Evolutionary conservation across 768 basidiomycete species (phyloP).

Genomic region (Suillus variegatus): DNA sequence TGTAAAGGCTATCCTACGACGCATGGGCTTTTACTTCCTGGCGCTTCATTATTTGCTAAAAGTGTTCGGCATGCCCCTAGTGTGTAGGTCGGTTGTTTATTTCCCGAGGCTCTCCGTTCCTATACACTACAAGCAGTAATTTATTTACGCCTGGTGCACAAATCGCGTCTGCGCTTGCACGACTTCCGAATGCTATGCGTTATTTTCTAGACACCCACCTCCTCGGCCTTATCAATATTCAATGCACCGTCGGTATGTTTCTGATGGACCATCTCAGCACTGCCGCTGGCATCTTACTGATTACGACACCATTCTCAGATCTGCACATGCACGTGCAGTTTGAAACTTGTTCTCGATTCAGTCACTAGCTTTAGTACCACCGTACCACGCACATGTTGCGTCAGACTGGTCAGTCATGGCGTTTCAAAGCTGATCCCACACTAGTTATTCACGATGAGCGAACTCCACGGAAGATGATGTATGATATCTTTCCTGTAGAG

Average conservation of each 20-base stretch:
- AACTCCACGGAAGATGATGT: not conserved
- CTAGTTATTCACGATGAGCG: not conserved
- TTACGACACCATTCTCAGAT: not conserved
- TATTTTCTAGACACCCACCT: not conserved
- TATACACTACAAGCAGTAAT: not conserved
- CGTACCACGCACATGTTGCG: not conserved
- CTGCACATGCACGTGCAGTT: not conserved
- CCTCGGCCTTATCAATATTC: not conserved
- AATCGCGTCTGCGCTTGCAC: not conserved
- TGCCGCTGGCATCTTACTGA: not conserved
- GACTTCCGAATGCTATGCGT: not conserved
- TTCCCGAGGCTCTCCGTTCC: not conserved
- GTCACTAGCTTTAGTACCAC: not conserved
- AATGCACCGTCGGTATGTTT: not conserved
- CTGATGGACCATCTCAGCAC: not conserved
- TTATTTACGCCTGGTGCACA: not conserved
- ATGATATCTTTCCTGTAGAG: not conserved
- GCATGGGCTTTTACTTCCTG: not conserved
- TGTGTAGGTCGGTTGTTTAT: not conserved
- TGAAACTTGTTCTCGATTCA: not conserved
- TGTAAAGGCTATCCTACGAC: constrained; percentile 23
- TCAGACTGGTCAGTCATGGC: not conserved
- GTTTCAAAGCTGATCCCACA: not conserved
- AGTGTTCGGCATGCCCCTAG: not conserved
- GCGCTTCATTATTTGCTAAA: not conserved